These are phyloP conservation scores for Nothopassalora personata DNA, from an alignment of 2,329 filamentous ascomycete genomes.

Conservation along the genomic window DNA sequence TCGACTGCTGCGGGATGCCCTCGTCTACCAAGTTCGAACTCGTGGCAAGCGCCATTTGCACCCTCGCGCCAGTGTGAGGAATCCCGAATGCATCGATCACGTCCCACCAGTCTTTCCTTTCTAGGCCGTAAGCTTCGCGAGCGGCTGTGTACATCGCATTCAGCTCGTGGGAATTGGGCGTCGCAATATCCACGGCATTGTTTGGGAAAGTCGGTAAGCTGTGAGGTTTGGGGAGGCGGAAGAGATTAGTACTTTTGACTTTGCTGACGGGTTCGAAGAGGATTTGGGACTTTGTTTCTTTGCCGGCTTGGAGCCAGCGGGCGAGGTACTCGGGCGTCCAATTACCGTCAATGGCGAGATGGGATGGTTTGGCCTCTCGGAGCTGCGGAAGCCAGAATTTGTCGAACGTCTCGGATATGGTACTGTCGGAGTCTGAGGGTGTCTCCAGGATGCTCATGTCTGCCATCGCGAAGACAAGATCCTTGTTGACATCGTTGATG, in stretches of 20 bases:
- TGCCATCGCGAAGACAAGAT: constrained; percentile 87
- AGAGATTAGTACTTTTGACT: constrained; percentile 68
- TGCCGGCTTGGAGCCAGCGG: constrained; percentile 61
- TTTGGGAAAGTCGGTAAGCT: constrained; percentile 49
- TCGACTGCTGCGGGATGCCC: constrained; percentile 74
- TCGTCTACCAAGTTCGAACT: constrained; percentile 63
- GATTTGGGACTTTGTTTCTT: constrained; percentile 52
- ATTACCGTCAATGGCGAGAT: constrained; percentile 82
- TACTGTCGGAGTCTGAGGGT: constrained; percentile 19
- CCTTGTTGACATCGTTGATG: constrained; percentile 76
- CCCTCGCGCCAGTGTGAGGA: constrained; percentile 60
- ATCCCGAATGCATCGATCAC: constrained; percentile 77
- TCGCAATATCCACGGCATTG: constrained; percentile 65
- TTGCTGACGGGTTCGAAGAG: constrained; percentile 87
- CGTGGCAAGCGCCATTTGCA: constrained; percentile 66
- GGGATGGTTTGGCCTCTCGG: constrained; percentile 56
- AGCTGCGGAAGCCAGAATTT: constrained; percentile 59
- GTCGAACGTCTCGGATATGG: constrained; percentile 39
- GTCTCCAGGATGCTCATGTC: constrained; percentile 80
- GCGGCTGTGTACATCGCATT: constrained; percentile 71
- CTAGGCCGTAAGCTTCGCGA: constrained; percentile 60
- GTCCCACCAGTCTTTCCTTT: constrained; percentile 67
- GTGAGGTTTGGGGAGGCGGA: constrained; percentile 39
- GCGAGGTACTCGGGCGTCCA: constrained; percentile 65
- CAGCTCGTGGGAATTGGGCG: constrained; percentile 80